Evolutionary conservation across 2,329 filamentous ascomycete genomes (phyloP), one percentile per base, ranked within the genome.

Genomic region (Fusarium beomiforme): DNA sequence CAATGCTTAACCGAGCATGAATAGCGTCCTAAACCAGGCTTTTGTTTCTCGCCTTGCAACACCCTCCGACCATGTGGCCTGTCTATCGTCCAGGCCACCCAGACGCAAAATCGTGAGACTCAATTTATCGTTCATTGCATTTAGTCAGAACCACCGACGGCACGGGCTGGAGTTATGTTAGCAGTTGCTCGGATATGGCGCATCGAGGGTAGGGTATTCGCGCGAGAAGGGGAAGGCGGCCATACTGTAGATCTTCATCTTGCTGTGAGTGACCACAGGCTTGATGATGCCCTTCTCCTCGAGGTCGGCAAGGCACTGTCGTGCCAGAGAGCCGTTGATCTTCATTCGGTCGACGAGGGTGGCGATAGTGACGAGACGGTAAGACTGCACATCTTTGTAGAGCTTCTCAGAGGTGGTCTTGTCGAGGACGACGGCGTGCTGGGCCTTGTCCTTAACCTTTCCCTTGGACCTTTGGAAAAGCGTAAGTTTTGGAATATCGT

Each of bases 401-500:
- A 99, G 94, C 90, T 97, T 97, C 88, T 99, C 96, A 78, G 92
- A 93, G 83, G 92, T 97, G 87, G 89, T 83, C 92, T 99, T 99
- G 90, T 99, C 96, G 87, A 99, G 94, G 83, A 98, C 90, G 86
- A 99, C 96, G 86, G 93, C 93, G 91, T 99, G 96, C 86, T 98
- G 93, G 87, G 96, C 95, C 95, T 99, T 99, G 91, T 99, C 96
- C 96, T 99, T 99, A 90, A 99, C 96, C 94, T 85, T 88, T 78
- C 82, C 80, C 80, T 84, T 84, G 70, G 83, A 84, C 75, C 75
- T 76, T 74, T 57, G 37, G 53, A 47, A 49, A 65, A 50, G 54
- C 62, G 67, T 53, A 64, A 76, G 51, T 74, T 73, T 69, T 62
- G 64, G 58, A 24, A 57, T 53, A 62, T 67, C 49, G 58, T 29